phyloP scores from a whole-genome alignment of 306 rosid species.

The Cucurbita ficifolia region DNA sequence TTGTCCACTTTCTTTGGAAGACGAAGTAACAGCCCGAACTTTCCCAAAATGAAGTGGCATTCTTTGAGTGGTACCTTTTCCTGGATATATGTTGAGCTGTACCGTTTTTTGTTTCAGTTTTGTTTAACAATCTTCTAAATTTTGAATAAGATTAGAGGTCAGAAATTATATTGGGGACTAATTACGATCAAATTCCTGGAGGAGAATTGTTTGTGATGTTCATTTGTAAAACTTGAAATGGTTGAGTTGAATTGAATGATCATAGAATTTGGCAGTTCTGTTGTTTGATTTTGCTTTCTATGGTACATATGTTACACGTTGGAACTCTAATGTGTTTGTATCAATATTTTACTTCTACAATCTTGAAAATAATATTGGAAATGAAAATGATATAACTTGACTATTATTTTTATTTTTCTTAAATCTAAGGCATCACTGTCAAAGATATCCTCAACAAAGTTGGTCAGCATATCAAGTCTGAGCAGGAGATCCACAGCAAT shows the following conservation, averaged over 20 bases:
- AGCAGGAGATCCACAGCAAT: slow-evolving; percentile 17
- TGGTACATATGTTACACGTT: neutral
- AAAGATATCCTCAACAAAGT: slow-evolving; percentile 51
- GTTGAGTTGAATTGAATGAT: neutral
- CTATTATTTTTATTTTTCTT: neutral
- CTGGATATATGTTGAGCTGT: neutral
- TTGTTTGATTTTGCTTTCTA: neutral
- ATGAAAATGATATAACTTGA: neutral
- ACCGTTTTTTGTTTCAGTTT: neutral
- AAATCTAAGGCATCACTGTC: slow-evolving; percentile 39
- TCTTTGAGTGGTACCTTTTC: neutral
- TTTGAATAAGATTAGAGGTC: neutral
- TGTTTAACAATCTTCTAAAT: neutral
- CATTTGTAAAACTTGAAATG: neutral
- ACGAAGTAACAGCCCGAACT: neutral
- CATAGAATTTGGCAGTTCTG: neutral
- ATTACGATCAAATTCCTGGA: neutral
- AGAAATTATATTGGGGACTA: neutral
- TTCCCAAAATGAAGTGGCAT: neutral
- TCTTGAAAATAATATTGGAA: neutral
- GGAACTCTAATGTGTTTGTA: neutral
- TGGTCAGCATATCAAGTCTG: slow-evolving; percentile 33
- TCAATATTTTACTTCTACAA: neutral
- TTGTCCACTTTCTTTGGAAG: neutral
- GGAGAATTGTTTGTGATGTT: slow-evolving; percentile 8